These are phyloP conservation scores for Thinopyrum elongatum DNA, from an alignment of 176 grass and related monocot genomes.

Conservation along the genomic window DNA sequence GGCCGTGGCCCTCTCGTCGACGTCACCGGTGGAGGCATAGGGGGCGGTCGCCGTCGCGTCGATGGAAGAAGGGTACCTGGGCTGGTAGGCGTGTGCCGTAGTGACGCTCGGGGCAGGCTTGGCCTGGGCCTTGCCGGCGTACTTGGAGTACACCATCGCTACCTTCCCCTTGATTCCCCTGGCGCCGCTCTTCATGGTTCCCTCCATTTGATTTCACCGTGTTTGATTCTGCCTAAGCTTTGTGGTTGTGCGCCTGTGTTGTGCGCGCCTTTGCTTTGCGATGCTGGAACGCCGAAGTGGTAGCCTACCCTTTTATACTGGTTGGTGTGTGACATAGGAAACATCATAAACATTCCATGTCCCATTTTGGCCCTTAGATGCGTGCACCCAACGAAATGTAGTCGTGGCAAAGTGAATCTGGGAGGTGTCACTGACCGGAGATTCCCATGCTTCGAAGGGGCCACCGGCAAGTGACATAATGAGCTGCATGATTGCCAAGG, in stretches of 20 bases:
- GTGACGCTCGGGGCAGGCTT: slow-evolving; percentile 29
- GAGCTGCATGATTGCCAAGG: not conserved
- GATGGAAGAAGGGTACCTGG: not conserved
- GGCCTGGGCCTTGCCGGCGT: slow-evolving; percentile 15
- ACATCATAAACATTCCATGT: not conserved
- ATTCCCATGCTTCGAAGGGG: not conserved
- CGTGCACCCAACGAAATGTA: not conserved
- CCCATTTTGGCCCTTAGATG: slow-evolving; percentile 11
- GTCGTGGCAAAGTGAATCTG: not conserved
- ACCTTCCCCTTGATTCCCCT: slow-evolving; percentile 38
- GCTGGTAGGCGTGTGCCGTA: slow-evolving; percentile 18
- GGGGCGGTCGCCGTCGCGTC: not conserved
- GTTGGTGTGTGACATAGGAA: not conserved
- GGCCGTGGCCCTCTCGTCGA: slow-evolving; percentile 52
- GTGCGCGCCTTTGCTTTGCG: not conserved
- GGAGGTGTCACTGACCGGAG: not conserved
- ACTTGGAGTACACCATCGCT: slow-evolving; percentile 27
- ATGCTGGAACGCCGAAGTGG: not conserved
- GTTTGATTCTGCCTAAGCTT: not conserved
- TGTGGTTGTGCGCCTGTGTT: not conserved
- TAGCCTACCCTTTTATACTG: slow-evolving; percentile 13
- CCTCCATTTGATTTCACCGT: slow-evolving; percentile 26
- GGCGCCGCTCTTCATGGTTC: slow-evolving; percentile 12
- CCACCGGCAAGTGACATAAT: no score
- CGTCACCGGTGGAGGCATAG: not conserved